Percentiles rank a stretch among this genome's conserved stretches.
Conservation (phyloP, 2,329 filamentous ascomycete genomes). For the Emergomyces pasteurianus region DNA sequence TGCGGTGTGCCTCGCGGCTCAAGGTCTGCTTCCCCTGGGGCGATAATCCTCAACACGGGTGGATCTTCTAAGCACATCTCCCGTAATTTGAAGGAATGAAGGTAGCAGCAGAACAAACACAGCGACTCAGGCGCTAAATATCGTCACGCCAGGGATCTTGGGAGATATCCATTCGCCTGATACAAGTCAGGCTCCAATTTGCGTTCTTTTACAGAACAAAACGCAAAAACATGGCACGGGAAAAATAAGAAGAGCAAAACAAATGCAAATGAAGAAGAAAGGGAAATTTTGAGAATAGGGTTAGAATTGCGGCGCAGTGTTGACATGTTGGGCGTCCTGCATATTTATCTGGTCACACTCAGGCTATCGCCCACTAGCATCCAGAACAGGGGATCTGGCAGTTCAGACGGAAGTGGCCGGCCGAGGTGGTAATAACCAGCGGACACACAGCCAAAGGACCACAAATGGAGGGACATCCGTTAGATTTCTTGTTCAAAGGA, state of each 20-base stretch:
- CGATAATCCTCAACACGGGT: background rate
- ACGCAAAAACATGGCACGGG: background rate
- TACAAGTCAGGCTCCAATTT: background rate
- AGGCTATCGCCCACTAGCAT: background rate
- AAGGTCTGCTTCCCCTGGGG: background rate
- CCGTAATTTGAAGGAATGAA: background rate
- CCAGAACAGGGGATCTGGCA: background rate
- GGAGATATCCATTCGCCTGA: background rate
- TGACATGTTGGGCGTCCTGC: conserved; percentile 3
- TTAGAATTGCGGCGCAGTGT: background rate
- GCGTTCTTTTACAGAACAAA: background rate
- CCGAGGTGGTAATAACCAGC: background rate
- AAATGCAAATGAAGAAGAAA: background rate
- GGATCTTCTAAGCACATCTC: background rate
- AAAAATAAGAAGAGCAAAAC: background rate
- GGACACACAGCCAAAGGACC: background rate
- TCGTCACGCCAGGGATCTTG: background rate
- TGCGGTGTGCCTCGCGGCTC: conserved; percentile 1
- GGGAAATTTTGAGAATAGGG: background rate
- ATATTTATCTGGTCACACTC: background rate
- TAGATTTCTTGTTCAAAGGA: background rate
- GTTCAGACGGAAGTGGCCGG: background rate
- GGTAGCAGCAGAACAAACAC: background rate
- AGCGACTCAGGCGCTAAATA: background rate
- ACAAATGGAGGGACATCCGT: background rate